These are phyloP conservation scores for Fusarium piperis DNA, from an alignment of 2,329 filamentous ascomycete species.

Conservation along the genomic window DNA sequence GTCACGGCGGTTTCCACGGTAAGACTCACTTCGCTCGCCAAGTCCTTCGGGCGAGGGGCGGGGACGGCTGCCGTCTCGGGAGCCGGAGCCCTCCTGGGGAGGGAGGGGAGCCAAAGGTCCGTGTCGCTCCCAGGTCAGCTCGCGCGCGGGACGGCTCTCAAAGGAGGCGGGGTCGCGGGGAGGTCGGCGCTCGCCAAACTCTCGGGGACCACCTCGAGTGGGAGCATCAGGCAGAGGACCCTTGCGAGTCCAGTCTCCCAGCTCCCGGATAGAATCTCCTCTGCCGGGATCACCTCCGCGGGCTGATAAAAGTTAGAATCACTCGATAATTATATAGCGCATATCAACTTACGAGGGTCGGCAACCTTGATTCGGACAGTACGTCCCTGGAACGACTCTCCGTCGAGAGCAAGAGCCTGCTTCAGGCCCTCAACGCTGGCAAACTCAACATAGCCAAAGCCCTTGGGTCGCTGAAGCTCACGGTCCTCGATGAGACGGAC, in stretches of 20 bases:
- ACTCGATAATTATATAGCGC: not conserved
- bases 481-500: conserved; percentile 98
- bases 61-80: conserved; percentile 65
- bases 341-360: conserved; percentile 82
- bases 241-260: conserved; percentile 92
- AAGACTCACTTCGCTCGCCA: conserved; percentile 66
- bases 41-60: conserved; percentile 61
- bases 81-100: conserved; percentile 59
- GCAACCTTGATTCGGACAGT: conserved; percentile 94
- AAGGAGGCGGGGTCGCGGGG: conserved; percentile 67
- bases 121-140: conserved; percentile 92
- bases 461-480: conserved; percentile 92
- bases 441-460: conserved; percentile 98
- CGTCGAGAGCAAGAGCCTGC: conserved; percentile 86
- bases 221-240: conserved; percentile 84
- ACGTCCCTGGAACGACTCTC: conserved; percentile 84
- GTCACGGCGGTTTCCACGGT: conserved; percentile 69
- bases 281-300: conserved; percentile 75
- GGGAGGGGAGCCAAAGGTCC: conserved; percentile 83
- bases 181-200: conserved; percentile 69
- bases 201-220: conserved; percentile 60
- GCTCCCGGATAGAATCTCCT: conserved; percentile 75
- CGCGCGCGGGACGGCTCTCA: conserved; percentile 72
- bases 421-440: conserved; percentile 87
- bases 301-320: conserved; percentile 65